Percentiles rank a stretch among this genome's conserved stretches.
These are phyloP conservation scores for Naganishia sp. DNA, from an alignment of 1,284 basidiomycete species.

Conservation along the genomic window DNA sequence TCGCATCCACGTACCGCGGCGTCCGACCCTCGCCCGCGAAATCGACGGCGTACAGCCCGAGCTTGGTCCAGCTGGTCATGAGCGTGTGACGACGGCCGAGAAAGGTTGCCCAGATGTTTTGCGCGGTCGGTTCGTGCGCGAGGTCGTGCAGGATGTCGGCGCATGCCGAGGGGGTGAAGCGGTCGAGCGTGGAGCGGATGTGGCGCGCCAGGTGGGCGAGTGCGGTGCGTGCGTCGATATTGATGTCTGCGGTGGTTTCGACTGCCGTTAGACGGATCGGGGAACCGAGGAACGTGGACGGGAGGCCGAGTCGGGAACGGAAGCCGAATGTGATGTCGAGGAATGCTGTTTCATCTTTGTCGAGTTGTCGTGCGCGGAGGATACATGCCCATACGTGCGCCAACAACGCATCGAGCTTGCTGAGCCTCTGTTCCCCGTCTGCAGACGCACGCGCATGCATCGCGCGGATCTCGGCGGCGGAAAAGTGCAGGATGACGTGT, in stretches of 20 bases:
- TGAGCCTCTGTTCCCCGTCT: slow-evolving; percentile 37
- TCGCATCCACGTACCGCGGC: slow-evolving; percentile 49
- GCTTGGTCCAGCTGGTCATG: slow-evolving; percentile 55
- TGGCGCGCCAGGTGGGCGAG: slow-evolving; percentile 37
- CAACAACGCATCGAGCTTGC: slow-evolving; percentile 56
- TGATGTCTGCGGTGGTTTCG: slow-evolving; percentile 14
- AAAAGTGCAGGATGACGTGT: slow-evolving; percentile 53
- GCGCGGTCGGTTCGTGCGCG: slow-evolving; percentile 48
- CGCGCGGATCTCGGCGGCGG: slow-evolving; percentile 46
- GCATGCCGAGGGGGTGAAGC: slow-evolving; percentile 43
- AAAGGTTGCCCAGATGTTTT: slow-evolving; percentile 55
- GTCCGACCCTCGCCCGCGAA: slow-evolving; percentile 43
- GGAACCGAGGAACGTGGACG: slow-evolving; percentile 53
- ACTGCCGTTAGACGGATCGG: slow-evolving; percentile 40
- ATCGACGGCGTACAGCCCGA: slow-evolving; percentile 53
- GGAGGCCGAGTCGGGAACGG: slow-evolving; percentile 49
- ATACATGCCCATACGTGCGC: slow-evolving; percentile 56
- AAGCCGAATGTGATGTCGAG: slow-evolving; percentile 50
- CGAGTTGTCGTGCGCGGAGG: slow-evolving; percentile 49
- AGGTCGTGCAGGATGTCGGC: slow-evolving; percentile 54
- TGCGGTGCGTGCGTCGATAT: background rate
- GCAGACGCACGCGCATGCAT: slow-evolving; percentile 46
- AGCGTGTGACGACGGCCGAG: slow-evolving; percentile 53
- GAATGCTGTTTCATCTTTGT: slow-evolving; percentile 39
- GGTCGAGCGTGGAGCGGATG: slow-evolving; percentile 48